Evolutionary conservation across 2,329 filamentous ascomycete genomes (phyloP), one percentile per base, ranked within the genome.

Genomic region (Xenosphaeropsis pyriputrescens): DNA sequence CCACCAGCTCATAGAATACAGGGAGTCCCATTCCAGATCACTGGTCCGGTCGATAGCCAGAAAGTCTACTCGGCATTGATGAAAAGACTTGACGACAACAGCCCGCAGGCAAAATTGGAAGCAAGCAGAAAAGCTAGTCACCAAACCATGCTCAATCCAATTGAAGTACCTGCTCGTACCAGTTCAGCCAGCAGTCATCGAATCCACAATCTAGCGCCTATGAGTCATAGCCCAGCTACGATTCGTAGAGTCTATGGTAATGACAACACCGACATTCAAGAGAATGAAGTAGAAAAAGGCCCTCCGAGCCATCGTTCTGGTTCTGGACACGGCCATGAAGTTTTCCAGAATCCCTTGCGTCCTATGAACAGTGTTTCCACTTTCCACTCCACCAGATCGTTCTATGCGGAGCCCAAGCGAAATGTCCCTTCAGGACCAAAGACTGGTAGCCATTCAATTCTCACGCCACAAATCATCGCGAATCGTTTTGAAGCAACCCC

Each of bases 41-140:
- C 39, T 14, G 43, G 47, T 37, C 47, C 58, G 0, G 58, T 73
- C 17, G 65, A 77, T 40, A 75, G 70, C 41, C 64, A 74, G 30
- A 64, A 68, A 29, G 64, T 81, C 3, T 80, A 77, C 47, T 73
- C 72, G 5, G 76, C 75, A 2, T 57, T 82, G n/a, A 71, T 80
- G 57, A 70, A 70, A 43, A 62, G 64, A 26, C 54, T 74, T 32
- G 54, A 62, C 8, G 61, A 65, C 9, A 60, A 58, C 2, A 58
- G 57, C 17, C 49, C 50, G 6, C 41, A 48, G 31, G 35, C 43
- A 19, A 50, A 45, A n/a, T 43, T 45, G 18, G 41, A 43, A 14
- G 41, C 41, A 17, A 39, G 39, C n/a, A 39, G 39, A 18, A 46
- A 45, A 18, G 41, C 34, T 5, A 52, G 43, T 30, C 29, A 43